phyloP scores from a whole-genome alignment of 148 eudicot species.

The Cornus controversa region DNA sequence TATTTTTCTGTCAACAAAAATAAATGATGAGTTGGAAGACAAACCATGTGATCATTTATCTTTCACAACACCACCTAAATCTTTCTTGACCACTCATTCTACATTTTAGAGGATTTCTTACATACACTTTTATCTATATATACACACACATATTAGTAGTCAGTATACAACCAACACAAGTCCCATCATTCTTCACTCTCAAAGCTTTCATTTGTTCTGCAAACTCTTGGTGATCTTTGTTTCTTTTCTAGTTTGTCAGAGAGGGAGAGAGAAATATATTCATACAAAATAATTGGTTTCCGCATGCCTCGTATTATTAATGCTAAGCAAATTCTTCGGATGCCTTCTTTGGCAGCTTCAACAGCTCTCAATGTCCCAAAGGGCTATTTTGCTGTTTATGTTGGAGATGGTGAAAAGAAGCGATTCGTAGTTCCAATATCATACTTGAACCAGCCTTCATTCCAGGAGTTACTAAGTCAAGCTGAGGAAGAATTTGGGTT shows the following conservation, averaged over 20 bases:
- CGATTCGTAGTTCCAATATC: slow-evolving; percentile 26
- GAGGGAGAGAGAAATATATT: too few species aligned
- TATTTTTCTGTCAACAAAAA: background rate
- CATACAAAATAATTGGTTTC: background rate
- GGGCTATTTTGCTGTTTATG: slow-evolving; percentile 35
- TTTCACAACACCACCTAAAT: background rate
- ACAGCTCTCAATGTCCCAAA: slow-evolving; percentile 22
- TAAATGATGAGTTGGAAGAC: background rate
- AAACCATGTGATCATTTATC: background rate
- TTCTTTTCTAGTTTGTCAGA: too few species aligned
- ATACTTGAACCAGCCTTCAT: slow-evolving; percentile 20
- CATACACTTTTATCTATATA: background rate
- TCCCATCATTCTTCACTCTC: background rate
- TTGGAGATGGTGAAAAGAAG: slow-evolving; percentile 29
- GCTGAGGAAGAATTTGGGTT: slow-evolving; percentile 29
- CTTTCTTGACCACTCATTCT: background rate
- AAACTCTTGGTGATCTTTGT: background rate
- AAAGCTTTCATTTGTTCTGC: background rate
- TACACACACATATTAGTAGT: background rate
- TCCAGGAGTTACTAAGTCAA: slow-evolving; percentile 17
- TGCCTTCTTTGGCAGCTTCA: background rate
- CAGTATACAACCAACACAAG: background rate
- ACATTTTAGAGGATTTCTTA: background rate
- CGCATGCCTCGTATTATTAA: slow-evolving; percentile 1
- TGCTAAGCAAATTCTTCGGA: slow-evolving; percentile 16